Evolutionary conservation across 2,329 filamentous ascomycete species (phyloP), one percentile per base, ranked within the genome.

Genomic region (Aureobasidium musti): DNA sequence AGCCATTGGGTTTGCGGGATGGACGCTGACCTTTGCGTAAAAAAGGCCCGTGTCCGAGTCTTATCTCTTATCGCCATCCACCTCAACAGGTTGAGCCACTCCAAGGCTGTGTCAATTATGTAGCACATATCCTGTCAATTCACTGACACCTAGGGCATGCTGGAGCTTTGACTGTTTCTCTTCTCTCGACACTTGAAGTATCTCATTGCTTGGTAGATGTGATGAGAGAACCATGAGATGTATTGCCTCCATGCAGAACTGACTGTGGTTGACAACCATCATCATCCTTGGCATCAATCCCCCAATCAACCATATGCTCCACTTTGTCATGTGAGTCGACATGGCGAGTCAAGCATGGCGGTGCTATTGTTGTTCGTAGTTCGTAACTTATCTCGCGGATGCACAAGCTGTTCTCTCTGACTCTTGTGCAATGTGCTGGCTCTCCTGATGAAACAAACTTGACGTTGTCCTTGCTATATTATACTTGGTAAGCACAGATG

Each of bases 1-100:
- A 33, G 26, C 17, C 26, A 52, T 52, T 52, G 49, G 49, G 49
- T 52, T 52, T 52, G 49, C 49, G 53, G 41, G 63, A 50, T 60
- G 41, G 63, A 50, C 43, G 56, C 57, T 67, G 49, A 57, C 50
- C 49, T 65, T 65, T 35, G 41, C 47, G 47, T 50, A 17, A 19
- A 14, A 19, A 26, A 5, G 47, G 49, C 49, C 49, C 49, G 49
- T 52, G 49, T 52, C 43, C 10, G 4, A 47, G 17, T 23, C 56
- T 60, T 60, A 37, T 60, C 49, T 52, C 19, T 52, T 52, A 52
- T 52, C 49, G 26, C 14, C 26, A 5, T 10, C 23, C 5, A 28
- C 2, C 26, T 33, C 49, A 30, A 52, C 14, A 30, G n/a, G n/a
- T n/a, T n/a, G n/a, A n/a, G 11, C 13, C 30, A 33, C 30, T 13